Evolutionary conservation across 2,329 filamentous ascomycete species (phyloP).

Genomic region (Blumeria hordei): DNA sequence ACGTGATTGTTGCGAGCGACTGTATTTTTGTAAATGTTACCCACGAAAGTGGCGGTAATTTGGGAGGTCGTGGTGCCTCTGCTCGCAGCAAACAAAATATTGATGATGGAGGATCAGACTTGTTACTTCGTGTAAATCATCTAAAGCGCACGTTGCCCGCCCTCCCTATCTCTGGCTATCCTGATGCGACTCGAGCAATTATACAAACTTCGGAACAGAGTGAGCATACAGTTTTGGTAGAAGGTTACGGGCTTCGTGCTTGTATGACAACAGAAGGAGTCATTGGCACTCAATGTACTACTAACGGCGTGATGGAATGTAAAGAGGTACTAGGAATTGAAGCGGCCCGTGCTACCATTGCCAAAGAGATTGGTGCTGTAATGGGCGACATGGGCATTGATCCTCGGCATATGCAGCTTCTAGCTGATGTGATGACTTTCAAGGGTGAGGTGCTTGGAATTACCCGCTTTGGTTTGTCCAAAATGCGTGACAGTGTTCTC

Average conservation of each 20-base stretch:
- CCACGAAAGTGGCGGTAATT: slow-evolving; percentile 25
- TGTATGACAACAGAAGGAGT: slow-evolving; percentile 93
- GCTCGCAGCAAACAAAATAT: slow-evolving; percentile 12
- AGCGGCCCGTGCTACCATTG: slow-evolving; percentile 73
- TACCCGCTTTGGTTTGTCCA: slow-evolving; percentile 82
- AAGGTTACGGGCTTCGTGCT: slow-evolving; percentile 71
- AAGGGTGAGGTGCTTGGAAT: slow-evolving; percentile 94
- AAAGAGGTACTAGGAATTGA: slow-evolving; percentile 79
- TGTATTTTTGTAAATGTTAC: slow-evolving; percentile 49
- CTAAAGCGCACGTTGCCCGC: slow-evolving; percentile 60
- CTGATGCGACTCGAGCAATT: slow-evolving; percentile 64
- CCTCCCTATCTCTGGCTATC: slow-evolving; percentile 76
- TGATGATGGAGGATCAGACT: slow-evolving; percentile 31
- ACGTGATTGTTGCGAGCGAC: slow-evolving; percentile 35
- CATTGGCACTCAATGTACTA: slow-evolving; percentile 45
- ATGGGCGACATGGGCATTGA: slow-evolving; percentile 94
- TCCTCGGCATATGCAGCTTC: slow-evolving; percentile 87
- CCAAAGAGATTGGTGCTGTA: slow-evolving; percentile 64
- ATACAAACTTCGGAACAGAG: slow-evolving; percentile 56
- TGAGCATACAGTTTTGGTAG: slow-evolving; percentile 55
- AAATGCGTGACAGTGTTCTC: slow-evolving; percentile 85
- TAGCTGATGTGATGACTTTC: slow-evolving; percentile 97
- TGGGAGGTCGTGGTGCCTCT: slow-evolving; percentile 7
- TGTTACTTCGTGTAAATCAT: slow-evolving; percentile 60
- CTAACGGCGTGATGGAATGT: slow-evolving; percentile 82